Evolutionary conservation across 139 green algal genomes (phyloP).

Genomic region (Limnomonas spitsbergensis): DNA sequence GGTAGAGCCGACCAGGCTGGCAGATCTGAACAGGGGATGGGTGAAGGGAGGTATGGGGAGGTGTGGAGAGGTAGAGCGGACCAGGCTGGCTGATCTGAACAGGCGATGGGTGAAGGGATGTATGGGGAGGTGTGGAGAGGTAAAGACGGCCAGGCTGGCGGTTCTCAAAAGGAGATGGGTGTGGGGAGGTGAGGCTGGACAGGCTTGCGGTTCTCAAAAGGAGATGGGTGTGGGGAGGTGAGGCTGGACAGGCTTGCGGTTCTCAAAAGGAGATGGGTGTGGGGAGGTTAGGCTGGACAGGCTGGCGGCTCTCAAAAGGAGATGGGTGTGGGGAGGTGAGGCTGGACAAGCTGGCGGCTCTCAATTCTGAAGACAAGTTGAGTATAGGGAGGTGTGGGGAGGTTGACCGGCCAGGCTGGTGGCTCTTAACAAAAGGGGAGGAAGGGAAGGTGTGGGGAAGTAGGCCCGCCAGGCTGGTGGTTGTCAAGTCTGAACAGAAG

Average conservation of each 20-base stretch:
- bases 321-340: neutral
- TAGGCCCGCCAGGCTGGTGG: too few species aligned
- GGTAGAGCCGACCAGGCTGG: constrained; percentile 43
- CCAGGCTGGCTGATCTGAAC: constrained; percentile 52
- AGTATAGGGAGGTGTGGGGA: constrained; percentile 43
- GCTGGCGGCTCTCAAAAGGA: constrained; percentile 49
- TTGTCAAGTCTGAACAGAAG: too few species aligned
- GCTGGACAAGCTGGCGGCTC: neutral
- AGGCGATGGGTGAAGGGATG: too few species aligned
- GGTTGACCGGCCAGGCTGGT: constrained; percentile 31
- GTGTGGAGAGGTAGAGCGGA: constrained; percentile 30
- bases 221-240: neutral
- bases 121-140: too few species aligned
- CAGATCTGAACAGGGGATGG: constrained; percentile 36
- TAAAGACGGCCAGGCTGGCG: constrained; percentile 43
- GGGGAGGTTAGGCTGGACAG: constrained; percentile 37
- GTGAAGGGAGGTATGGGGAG: neutral
- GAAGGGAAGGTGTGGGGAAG: neutral
- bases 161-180: constrained; percentile 33
- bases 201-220: constrained; percentile 50
- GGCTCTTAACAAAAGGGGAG: constrained; percentile 33
- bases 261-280: too few species aligned
- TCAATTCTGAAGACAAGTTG: neutral
- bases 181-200: constrained; percentile 30
- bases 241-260: neutral